Evolutionary conservation across 306 rosid species (phyloP), one percentile per base, ranked within the genome.

Genomic region (Pueraria montana): DNA sequence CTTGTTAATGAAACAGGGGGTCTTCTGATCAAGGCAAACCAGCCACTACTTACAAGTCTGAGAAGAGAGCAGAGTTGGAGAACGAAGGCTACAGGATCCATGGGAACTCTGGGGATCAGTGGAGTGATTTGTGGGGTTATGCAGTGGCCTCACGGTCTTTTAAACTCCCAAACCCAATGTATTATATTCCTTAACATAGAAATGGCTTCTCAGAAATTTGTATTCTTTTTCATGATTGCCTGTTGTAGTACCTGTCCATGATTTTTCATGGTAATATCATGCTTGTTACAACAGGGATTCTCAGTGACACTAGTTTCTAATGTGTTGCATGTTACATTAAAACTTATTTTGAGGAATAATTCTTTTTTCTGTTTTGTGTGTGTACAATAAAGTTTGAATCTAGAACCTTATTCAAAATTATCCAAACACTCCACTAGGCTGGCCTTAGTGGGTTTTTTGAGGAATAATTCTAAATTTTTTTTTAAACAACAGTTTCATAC

Each of bases 151-250:
- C 74, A 2, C 85, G 96, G 20, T 93, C 98, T 59, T 96, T 96
- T 76, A 96, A 96, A 80, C 91, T 96, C 77, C 98, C 99, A 11
- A 93, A 93, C 86, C 97, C 98, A 45, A 90, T 93, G 96, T 96
- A 96, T 74, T 92, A 87, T 75, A 89, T 95, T 70, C 14, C 90
- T 52, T 93, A 55, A 73, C 45, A 13, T 34, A 34, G 46, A 77
- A 68, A 55, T 30, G 74, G 62, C 52, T 80, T 83, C 86, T 50
- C 73, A 69, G 34, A 79, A 43, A 30, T 26, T 46, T 77, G 36
- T 53, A 62, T 87, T 78, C 77, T 40, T 83, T 65, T 18, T 30
- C 70, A 13, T 1, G 11, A 68, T 68, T 79, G 42, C 38, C 72
- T 61, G 52, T 24, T 84, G 79, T 53, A 63, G 36, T 14, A 14